Evolutionary conservation across 768 basidiomycete species (phyloP).

Genomic region (Pleurotus sapidus): DNA sequence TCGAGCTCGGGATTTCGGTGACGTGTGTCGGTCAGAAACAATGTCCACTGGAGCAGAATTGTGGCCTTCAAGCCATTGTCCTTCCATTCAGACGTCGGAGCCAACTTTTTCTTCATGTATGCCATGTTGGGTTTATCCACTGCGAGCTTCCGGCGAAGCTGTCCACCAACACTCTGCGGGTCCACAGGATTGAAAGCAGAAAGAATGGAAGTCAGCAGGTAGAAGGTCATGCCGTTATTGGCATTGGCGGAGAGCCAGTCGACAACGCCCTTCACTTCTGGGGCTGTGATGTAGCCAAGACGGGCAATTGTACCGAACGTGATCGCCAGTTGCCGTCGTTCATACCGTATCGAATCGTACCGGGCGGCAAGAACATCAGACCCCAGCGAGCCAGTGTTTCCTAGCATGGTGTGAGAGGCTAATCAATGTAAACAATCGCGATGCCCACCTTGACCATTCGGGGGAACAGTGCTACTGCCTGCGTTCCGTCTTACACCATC

Average conservation of each 20-base stretch:
- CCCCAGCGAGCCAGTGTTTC: conserved; percentile 48
- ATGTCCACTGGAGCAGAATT: conserved; percentile 82
- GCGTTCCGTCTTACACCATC: conserved; percentile 63
- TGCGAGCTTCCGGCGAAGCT: conserved; percentile 44
- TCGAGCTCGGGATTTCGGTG: conserved; percentile 67
- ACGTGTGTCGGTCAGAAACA: conserved; percentile 77
- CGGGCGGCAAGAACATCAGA: conserved; percentile 66
- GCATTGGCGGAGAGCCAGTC: conserved; percentile 69
- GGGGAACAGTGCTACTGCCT: conserved; percentile 53
- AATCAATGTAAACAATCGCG: not conserved
- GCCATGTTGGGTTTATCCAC: conserved; percentile 43
- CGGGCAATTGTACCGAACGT: conserved; percentile 62
- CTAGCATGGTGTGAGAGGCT: conserved; percentile 22
- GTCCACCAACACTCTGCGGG: conserved; percentile 42
- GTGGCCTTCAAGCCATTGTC: conserved; percentile 69
- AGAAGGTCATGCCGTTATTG: conserved; percentile 67
- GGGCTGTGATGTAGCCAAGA: conserved; percentile 54
- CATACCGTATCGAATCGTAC: conserved; percentile 70
- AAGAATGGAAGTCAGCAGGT: conserved; percentile 64
- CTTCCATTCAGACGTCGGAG: conserved; percentile 57
- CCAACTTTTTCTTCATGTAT: conserved; percentile 60
- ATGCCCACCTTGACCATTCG: conserved; percentile 53
- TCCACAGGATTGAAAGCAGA: conserved; percentile 66
- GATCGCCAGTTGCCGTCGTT: conserved; percentile 66
- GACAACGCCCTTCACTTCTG: conserved; percentile 61